Evolutionary conservation across 441 rosid species (phyloP), one percentile per base, ranked within the genome.

Genomic region (Croton setiger): DNA sequence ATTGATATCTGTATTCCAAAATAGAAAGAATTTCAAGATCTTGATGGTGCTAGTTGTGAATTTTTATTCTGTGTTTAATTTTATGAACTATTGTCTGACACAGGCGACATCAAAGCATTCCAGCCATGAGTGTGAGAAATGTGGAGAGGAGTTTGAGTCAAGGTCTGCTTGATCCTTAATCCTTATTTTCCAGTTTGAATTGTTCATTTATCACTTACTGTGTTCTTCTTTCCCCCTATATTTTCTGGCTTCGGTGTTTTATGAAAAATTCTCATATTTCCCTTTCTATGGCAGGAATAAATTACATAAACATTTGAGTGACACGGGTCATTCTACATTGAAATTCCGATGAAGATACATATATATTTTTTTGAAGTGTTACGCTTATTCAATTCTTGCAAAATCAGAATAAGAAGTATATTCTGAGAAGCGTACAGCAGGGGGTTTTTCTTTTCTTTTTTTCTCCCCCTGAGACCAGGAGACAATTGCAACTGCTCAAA

Each of bases 71-170:
- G 33, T 53, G 18, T 67, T 71, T 74, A 71, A 75, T 76, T 57
- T 17, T 9, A 3, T 36, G 48, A 54, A 11, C 56, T 74, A 20
- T 54, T 12, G 56, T 72, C 23, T 54, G 55, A 71, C 61, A 76
- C 91, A 94, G 99, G 89, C 82, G 52, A 52, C 81, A 33, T 5
- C 80, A 0, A 92, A 88, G 80, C 77, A 82, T 76, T 68, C 81
- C 60, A 76, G 84, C 76, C 84, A 88, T 78, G 39, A 67, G 17
- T 95, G 99, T 15, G 96, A 90, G 64, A 81, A 80, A 66, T 95
- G 99, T 41, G 97, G 91, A 55, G 92, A 87, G 76, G 98, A 90
- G 72, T 95, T 90, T 63, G 96, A 85, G 57, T 86, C 99, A 35
- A 85, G 96, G 99, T 95, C 7, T 23, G 54, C 3, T 79, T 72